phyloP scores from a whole-genome alignment of 2,329 filamentous ascomycete genomes.

The Cladosporium oxysporum region DNA sequence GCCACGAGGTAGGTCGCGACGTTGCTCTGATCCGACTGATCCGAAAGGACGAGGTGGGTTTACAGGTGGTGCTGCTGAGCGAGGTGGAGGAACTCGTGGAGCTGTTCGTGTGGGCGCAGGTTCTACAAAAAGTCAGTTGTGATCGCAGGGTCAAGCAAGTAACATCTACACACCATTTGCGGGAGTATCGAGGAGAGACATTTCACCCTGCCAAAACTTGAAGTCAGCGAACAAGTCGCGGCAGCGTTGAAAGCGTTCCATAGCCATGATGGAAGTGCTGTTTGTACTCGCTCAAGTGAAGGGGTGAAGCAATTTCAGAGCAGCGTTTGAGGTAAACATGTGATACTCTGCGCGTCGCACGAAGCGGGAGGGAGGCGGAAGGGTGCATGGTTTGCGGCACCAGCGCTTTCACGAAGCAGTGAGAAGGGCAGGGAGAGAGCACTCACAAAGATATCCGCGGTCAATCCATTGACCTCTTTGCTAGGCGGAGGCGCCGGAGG shows the following conservation, averaged over 20 bases:
- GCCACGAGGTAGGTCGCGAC: conserved; percentile 46
- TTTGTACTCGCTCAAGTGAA: neutral
- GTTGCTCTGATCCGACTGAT: conserved; percentile 68
- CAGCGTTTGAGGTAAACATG: conserved; percentile 6
- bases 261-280: conserved; percentile 31
- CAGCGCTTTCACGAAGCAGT: neutral
- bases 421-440: neutral
- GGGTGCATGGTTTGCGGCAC: neutral
- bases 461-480: conserved; percentile 47
- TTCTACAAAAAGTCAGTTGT: conserved; percentile 9
- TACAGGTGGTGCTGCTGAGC: conserved; percentile 48
- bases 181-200: conserved; percentile 65
- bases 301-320: neutral
- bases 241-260: conserved; percentile 44
- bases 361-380: neutral
- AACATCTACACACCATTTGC: conserved; percentile 39
- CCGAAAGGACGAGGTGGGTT: conserved; percentile 61
- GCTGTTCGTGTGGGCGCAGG: conserved; percentile 23
- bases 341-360: conserved; percentile 14
- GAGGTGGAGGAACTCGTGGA: conserved; percentile 45
- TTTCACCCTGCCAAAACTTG: conserved; percentile 59
- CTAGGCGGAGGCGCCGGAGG: conserved; percentile 16
- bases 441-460: conserved; percentile 78
- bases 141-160: neutral
- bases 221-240: conserved; percentile 46